Conservation (phyloP, 345 rosid genomes). For the Citrus reticulata region DNA sequence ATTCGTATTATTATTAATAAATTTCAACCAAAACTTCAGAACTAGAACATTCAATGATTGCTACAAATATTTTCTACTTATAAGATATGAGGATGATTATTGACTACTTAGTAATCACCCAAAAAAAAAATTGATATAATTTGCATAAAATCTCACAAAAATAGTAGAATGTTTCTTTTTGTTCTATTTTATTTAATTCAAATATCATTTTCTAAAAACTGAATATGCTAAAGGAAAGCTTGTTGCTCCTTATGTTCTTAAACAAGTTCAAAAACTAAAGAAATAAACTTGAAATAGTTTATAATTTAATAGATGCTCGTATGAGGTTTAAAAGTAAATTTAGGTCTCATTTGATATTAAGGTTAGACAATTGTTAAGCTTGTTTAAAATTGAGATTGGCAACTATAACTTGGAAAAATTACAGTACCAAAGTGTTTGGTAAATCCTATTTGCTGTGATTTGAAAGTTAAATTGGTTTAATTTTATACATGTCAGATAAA, state of each 20-base stretch:
- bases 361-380: accelerated
- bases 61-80: neutral
- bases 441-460: accelerated
- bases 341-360: no score
- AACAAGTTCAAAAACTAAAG: neutral
- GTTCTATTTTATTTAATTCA: neutral
- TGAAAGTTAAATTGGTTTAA: no score
- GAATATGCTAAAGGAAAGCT: neutral
- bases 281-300: neutral
- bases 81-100: neutral
- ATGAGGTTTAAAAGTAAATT: no score
- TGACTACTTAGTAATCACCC: neutral
- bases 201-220: neutral
- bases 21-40: neutral
- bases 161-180: neutral
- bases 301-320: no score
- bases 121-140: neutral
- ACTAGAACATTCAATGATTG: neutral
- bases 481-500: no score
- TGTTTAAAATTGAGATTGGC: no score
- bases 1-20: neutral
- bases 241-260: neutral
- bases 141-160: neutral
- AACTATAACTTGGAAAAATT: no score
- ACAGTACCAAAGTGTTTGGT: accelerated